Conservation (phyloP, 78 protist species). For the Acrasis kona region DNA sequence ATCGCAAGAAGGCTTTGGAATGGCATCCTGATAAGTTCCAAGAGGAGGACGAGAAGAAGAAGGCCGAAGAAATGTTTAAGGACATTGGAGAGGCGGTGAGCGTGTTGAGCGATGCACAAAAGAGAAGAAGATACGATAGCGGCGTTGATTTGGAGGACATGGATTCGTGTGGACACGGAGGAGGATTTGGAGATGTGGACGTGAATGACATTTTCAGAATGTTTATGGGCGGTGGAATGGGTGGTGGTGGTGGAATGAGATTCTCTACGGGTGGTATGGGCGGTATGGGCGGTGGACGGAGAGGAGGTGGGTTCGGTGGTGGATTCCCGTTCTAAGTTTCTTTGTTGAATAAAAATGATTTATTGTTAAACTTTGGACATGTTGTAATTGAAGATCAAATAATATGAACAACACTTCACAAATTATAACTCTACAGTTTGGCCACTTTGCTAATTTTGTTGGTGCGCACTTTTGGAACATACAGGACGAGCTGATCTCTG, state of each 20-base stretch:
- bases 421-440: too few species aligned
- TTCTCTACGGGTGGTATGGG: neutral
- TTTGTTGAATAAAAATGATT: too few species aligned
- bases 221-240: slow-evolving; percentile 1
- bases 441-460: too few species aligned
- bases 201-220: neutral
- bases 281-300: neutral
- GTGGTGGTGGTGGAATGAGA: neutral
- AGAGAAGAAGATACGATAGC: slow-evolving; percentile 30
- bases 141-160: slow-evolving; percentile 10
- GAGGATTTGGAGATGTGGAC: neutral
- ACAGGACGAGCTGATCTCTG: too few species aligned
- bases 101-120: slow-evolving; percentile 23
- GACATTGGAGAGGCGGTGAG: slow-evolving; percentile 33
- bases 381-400: too few species aligned
- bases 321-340: too few species aligned
- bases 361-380: too few species aligned
- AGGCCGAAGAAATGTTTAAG: neutral
- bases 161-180: neutral
- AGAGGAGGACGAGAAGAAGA: neutral
- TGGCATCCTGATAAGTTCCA: slow-evolving; percentile 40
- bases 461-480: too few species aligned
- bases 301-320: too few species aligned
- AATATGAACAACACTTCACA: too few species aligned
- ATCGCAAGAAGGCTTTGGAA: neutral